Evolutionary conservation across 179 eudicot species (phyloP), one percentile per base, ranked within the genome.

Genomic region (Pouteria campechiana): DNA sequence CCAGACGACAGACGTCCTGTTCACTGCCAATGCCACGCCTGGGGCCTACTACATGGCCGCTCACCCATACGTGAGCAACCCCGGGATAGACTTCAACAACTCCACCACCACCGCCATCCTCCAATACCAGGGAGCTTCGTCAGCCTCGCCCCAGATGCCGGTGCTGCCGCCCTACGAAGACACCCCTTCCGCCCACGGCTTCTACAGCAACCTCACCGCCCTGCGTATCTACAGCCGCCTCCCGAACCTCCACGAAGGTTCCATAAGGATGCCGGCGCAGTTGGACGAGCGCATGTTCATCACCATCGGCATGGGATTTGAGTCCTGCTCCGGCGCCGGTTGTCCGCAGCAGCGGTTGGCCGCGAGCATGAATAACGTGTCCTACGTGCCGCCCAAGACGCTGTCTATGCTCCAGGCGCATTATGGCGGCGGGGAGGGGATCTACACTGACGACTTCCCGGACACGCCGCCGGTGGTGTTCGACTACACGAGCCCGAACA

Each of bases 1-100:
- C 3, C 73, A 67, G 9, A 60, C 73, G 38, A 52, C 54, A n/a
- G 73, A 67, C 25, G 55, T 67, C 37, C 62, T 67, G 16, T 11
- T 67, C n/a, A 62, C 58, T 3, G 63, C 73, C 35, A 28, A 66
- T 28, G 66, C 59, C 24, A n/a, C 66, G 2, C 54, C 35, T 2
- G 38, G 40, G 4, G 37, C 37, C 0, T 67, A 67, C 33, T 67
- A 67, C 46, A 67, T 67, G 63, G 64, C 59, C 1, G 67, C 73
- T 4, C 10, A 16, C 20, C 41, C 64, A 1, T 64, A 56, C 13
- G 17, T 37, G 0, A 56, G 60, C 6, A 44, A 47, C 1, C 17
- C 37, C 18, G 42, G 50, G 5, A 51, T 39, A 0, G 17, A 31
- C 6, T 47, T 52, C 10, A 46, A 41, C 22, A 48, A 54, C 36